Base-by-base conservation (phyloP, 345 rosid genomes). In the Angophora floribunda region DNA sequence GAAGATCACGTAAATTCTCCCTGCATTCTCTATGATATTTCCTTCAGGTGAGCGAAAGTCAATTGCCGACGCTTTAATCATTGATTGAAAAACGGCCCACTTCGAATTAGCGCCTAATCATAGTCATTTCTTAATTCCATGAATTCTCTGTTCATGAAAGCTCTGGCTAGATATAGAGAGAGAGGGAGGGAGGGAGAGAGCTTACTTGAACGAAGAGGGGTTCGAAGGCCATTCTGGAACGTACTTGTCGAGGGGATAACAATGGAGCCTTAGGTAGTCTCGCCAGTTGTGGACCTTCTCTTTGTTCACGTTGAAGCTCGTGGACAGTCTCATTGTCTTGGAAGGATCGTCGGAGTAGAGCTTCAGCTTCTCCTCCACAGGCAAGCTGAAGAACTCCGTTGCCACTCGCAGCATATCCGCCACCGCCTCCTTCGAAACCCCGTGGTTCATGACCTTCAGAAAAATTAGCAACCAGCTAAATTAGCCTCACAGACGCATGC, bases 251-350 rank as follows among this genome's bases (percentile, higher is more conserved):
- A 96, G 92, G 89, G 98, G 99, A 90, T 96, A 87, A 85, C 97
- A 97, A 91, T 95, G 96, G 88, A 95, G 95, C 82, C 99, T 93
- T 2, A 94, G 96, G 88, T 94, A 97, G 79, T 97, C 99, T 87
- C 98, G 94, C 99, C 99, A 97, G 88, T 95, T 96, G 61, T 95
- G 95, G 24, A 97, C 93, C 49, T 91, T 93, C 94, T 97, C 98
- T 87, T 95, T 97, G 1, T 92, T 96, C 36, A 97, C 92, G 89
- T 97, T 96, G 52, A 95, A 97, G 87, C 99, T 96, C 6, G 99
- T 95, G 0, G 99, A 95, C 65, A 97, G 91, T 90, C 98, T 95
- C 90, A 90, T 91, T 53, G 99, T 95, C 92, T 91, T 97, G 14
- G 97, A 67, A 21, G 97, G 96, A 86, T 97, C 99, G 61, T 97